Evolutionary conservation across 2,329 filamentous ascomycete genomes (phyloP).

Genomic region (Pyricularia pennisetigena): DNA sequence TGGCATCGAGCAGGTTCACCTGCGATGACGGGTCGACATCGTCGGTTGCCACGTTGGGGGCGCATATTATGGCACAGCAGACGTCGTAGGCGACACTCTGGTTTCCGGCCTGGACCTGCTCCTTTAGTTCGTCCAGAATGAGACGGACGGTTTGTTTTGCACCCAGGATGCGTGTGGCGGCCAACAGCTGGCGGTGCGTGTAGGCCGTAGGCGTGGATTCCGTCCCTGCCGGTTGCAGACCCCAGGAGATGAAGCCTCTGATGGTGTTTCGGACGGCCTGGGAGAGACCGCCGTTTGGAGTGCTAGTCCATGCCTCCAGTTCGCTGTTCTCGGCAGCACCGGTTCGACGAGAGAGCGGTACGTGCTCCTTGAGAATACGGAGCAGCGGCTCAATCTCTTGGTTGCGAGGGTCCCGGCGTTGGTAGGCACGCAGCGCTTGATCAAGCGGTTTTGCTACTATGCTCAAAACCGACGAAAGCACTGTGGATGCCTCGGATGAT

Average conservation of each 20-base stretch:
- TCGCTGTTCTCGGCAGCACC: slow-evolving; percentile 55
- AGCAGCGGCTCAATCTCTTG: slow-evolving; percentile 62
- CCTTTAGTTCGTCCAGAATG: slow-evolving; percentile 58
- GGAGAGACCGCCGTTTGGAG: slow-evolving; percentile 43
- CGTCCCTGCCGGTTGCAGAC: slow-evolving; percentile 37
- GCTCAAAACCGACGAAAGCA: slow-evolving; percentile 62
- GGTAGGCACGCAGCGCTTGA: slow-evolving; percentile 55
- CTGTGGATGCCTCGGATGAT: slow-evolving; percentile 59
- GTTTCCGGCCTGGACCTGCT: slow-evolving; percentile 45
- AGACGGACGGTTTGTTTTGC: slow-evolving; percentile 48
- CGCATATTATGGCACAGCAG: slow-evolving; percentile 58
- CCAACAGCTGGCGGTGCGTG: slow-evolving; percentile 60
- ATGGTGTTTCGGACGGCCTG: slow-evolving; percentile 51
- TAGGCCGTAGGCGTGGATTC: slow-evolving; percentile 54
- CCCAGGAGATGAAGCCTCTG: slow-evolving; percentile 58
- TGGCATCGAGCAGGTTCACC: slow-evolving; percentile 20
- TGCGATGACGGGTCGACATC: slow-evolving; percentile 8
- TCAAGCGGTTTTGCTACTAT: slow-evolving; percentile 62
- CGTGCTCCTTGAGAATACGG: slow-evolving; percentile 51
- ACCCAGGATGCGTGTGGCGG: slow-evolving; percentile 50
- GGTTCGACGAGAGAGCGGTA: slow-evolving; percentile 48
- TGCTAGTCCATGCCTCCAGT: slow-evolving; percentile 55
- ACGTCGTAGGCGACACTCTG: slow-evolving; percentile 58
- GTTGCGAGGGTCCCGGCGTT: slow-evolving; percentile 55
- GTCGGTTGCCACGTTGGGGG: slow-evolving; percentile 41